Conservation (phyloP, 768 basidiomycete genomes). For the Clavulina sp. region DNA sequence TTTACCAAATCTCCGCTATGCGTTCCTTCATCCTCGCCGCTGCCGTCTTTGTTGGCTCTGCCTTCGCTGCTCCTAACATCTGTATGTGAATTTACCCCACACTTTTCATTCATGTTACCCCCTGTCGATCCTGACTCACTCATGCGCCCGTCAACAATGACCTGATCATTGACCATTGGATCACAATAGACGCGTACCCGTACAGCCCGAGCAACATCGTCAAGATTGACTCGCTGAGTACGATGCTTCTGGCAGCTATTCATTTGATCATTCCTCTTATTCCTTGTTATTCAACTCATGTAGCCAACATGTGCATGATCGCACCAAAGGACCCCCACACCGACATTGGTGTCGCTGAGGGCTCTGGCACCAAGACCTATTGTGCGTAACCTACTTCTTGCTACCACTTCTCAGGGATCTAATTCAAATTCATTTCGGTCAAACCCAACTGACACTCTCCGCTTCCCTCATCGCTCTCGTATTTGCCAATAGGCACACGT, state of each 20-base stretch:
- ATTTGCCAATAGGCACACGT: neutral
- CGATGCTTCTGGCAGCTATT: too few species aligned
- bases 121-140: neutral
- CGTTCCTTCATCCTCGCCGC: neutral
- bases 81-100: neutral
- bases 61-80: neutral
- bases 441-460: neutral
- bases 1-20: neutral
- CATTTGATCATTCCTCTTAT: too few species aligned
- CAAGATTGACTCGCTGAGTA: neutral
- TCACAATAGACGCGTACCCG: neutral
- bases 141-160: neutral
- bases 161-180: neutral
- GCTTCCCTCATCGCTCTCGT: neutral
- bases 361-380: constrained; percentile 1
- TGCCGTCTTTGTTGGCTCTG: neutral
- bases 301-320: too few species aligned
- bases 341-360: constrained; percentile 2
- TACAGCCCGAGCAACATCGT: neutral
- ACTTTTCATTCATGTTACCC: neutral
- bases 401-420: neutral
- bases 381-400: neutral
- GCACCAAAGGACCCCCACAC: neutral
- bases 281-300: too few species aligned
- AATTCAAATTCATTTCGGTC: neutral